phyloP scores from a whole-genome alignment of 2,329 filamentous ascomycete genomes.

The Scopulariopsis brevicaulis region DNA sequence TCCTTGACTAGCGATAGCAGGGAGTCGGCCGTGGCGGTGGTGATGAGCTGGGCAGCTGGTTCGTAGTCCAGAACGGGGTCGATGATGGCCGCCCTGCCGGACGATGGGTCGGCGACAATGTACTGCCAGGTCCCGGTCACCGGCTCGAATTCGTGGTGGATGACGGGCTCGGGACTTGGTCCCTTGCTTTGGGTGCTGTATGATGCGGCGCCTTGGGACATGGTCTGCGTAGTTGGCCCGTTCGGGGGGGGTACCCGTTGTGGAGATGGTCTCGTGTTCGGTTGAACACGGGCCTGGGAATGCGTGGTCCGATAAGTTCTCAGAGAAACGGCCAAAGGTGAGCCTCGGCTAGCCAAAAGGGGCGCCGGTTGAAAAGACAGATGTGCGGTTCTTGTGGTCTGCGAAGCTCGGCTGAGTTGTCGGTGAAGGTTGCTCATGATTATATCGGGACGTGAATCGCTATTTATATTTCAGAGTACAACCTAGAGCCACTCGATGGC shows the following conservation, averaged over 20 bases:
- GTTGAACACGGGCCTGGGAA: neutral
- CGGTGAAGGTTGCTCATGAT: neutral
- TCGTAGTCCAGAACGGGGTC: constrained; percentile 52
- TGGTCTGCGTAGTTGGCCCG: neutral
- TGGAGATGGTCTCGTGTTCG: neutral
- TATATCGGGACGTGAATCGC: too few species aligned
- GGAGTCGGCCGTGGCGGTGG: constrained; percentile 38
- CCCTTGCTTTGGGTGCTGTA: neutral
- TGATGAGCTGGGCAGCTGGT: constrained; percentile 23
- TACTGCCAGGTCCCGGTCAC: constrained; percentile 47
- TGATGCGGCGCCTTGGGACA: neutral
- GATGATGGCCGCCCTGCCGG: constrained; percentile 40
- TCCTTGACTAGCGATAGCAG: constrained; percentile 29
- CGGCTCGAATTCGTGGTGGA: constrained; percentile 17
- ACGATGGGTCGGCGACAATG: constrained; percentile 41
- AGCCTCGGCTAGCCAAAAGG: neutral
- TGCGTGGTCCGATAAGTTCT: neutral
- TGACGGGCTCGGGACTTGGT: constrained; percentile 15
- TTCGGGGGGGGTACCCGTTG: neutral
- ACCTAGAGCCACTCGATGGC: too few species aligned
- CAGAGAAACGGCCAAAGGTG: neutral
- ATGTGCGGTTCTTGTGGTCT: neutral
- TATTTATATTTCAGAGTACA: too few species aligned
- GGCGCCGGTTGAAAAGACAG: neutral
- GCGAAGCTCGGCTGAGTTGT: neutral